Evolutionary conservation across 176 grass and related monocot genomes (phyloP), one percentile per base, ranked within the genome.

Genomic region (Oryza rufipogon): DNA sequence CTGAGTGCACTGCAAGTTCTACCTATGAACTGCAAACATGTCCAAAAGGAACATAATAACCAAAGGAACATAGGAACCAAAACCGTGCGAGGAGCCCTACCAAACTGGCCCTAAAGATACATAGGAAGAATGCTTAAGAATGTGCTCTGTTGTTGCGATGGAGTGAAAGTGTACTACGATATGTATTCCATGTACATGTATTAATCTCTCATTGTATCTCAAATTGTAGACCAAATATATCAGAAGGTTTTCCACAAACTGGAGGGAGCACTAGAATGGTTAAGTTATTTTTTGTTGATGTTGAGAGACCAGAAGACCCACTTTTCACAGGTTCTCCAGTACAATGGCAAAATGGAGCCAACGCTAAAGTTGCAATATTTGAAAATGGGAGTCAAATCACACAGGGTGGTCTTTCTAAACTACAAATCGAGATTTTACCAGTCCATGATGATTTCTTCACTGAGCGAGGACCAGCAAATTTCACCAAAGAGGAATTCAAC

Each of bases 341-440:
- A 54, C 1, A 70, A 3, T 80, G 78, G 78, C 45, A 80, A 47
- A 54, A 80, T 39, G 78, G 66, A 54, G 6, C 8, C 38, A 70
- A 70, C 1, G 3, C 66, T 54, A 80, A 80, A 48, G 11, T 80
- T 16, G 66, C 46, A 36, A 54, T 80, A 39, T 70, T 80, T 70
- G 19, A 36, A 70, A 70, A 80, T 70, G 66, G 52, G 12, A 69
- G 13, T 48, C 46, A 56, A 80, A 80, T 80, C 19, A 56, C 14
- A 12, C 10, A 36, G 1, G 78, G 66, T 38, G 66, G 39, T 23
- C 46, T 70, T 25, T 80, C 66, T 69, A 80, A 70, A 15, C 17
- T 80, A 46, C 66, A 54, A 80, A 80, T 70, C 38, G 78, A 80
- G 78, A 69, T 80, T 52, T 69, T 80, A 69, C 9, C 19, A 38